Percentiles rank a stretch among this genome's conserved stretches.
Evolutionary conservation across 495 filamentous ascomycete genomes (phyloP).

Genomic region (Podospora sp.): DNA sequence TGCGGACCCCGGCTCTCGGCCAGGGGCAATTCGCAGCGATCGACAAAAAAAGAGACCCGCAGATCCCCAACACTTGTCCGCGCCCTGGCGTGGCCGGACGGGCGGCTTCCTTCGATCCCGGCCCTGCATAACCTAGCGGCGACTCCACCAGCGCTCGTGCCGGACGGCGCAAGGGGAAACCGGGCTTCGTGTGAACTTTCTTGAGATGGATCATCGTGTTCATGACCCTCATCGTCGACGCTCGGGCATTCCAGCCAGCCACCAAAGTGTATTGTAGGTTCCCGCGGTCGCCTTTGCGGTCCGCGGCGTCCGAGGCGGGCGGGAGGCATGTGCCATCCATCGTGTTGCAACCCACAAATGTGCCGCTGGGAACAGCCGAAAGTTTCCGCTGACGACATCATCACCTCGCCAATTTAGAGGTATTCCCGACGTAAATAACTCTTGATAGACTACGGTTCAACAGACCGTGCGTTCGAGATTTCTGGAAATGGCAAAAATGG

Average conservation of each 20-base stretch:
- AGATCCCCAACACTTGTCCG: conserved; percentile 50
- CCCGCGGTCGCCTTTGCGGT: too few species aligned
- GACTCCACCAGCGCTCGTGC: not conserved
- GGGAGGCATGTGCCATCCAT: too few species aligned
- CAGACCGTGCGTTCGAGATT: too few species aligned
- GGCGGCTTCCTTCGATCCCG: conserved; percentile 9
- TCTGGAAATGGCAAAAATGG: too few species aligned
- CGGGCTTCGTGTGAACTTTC: not conserved
- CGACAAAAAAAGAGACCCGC: conserved; percentile 37
- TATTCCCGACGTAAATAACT: not conserved
- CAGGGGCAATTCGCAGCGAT: conserved; percentile 21
- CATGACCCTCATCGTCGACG: not conserved
- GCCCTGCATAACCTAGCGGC: conserved; percentile 9
- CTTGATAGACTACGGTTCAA: not conserved
- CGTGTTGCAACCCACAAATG: not conserved
- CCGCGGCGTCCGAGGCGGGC: too few species aligned
- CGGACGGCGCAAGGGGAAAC: not conserved
- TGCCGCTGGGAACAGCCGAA: not conserved
- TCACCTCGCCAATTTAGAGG: not conserved
- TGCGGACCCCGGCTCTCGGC: conserved; percentile 15
- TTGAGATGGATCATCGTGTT: not conserved
- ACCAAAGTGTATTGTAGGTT: not conserved
- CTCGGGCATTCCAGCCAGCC: not conserved
- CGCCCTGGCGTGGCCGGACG: conserved; percentile 15
- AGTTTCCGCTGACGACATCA: not conserved